These are phyloP conservation scores for Datura wrightii DNA, from an alignment of 257 asterid species.

Conservation along the genomic window DNA sequence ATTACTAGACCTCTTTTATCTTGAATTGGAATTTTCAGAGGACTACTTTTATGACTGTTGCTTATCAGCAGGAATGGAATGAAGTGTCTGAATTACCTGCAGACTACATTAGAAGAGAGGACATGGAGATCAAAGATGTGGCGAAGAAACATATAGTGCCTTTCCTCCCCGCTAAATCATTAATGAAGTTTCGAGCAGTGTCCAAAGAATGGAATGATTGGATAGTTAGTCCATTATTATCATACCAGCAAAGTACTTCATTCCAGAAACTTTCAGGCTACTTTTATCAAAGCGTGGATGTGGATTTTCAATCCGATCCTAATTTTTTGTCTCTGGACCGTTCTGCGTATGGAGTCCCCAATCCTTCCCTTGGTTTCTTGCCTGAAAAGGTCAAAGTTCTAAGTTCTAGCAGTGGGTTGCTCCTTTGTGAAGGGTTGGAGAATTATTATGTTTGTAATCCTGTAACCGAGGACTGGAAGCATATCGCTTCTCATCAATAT, in stretches of 20 bases:
- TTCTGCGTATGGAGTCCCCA: constrained; percentile 47
- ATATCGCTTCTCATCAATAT: constrained; percentile 37
- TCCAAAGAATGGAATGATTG: constrained; percentile 56
- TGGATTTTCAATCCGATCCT: not conserved
- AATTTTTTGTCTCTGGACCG: constrained; percentile 36
- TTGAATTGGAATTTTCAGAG: constrained; percentile 16
- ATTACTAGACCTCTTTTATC: not conserved
- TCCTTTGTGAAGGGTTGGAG: constrained; percentile 41
- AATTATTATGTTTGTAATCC: constrained; percentile 56
- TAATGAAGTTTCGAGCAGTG: constrained; percentile 43
- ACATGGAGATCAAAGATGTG: constrained; percentile 38
- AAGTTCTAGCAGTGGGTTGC: constrained; percentile 50
- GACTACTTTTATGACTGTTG: not conserved
- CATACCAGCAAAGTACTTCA: constrained; percentile 48
- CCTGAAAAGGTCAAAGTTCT: constrained; percentile 32
- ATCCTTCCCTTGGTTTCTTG: constrained; percentile 35
- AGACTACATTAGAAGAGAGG: not conserved
- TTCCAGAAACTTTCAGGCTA: constrained; percentile 53
- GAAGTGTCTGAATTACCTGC: not conserved
- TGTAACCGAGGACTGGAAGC: constrained; percentile 38
- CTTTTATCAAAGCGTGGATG: constrained; percentile 34
- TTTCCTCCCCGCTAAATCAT: constrained; percentile 57
- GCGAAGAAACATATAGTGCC: constrained; percentile 44
- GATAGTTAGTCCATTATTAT: constrained; percentile 46
- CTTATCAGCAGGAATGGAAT: not conserved